Evolutionary conservation across 495 filamentous ascomycete species (phyloP).

Genomic region (Penicillium lagena): DNA sequence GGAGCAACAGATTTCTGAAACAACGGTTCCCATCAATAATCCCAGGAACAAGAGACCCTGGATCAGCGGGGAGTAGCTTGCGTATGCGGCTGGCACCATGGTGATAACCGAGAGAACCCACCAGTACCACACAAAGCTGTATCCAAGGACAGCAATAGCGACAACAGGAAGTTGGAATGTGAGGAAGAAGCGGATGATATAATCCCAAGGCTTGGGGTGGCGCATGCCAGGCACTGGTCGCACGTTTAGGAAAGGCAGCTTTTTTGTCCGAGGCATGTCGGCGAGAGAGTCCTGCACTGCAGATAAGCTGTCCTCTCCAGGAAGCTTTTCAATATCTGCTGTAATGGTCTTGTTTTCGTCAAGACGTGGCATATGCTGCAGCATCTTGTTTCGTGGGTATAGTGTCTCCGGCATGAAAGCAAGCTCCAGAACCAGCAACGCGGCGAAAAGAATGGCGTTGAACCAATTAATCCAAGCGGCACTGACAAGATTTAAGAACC

Average conservation of each 20-base stretch:
- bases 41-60: conserved; percentile 55
- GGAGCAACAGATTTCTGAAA: conserved; percentile 50
- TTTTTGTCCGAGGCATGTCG: conserved; percentile 37
- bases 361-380: conserved; percentile 25
- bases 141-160: conserved; percentile 40
- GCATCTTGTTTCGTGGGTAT: conserved; percentile 50
- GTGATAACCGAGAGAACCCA: conserved; percentile 58
- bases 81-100: conserved; percentile 53
- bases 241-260: conserved; percentile 45
- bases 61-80: conserved; percentile 40
- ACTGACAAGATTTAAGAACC: conserved; percentile 46
- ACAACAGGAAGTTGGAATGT: conserved; percentile 45
- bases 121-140: conserved; percentile 58
- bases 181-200: conserved; percentile 37
- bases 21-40: conserved; percentile 48
- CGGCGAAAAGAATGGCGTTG: conserved; percentile 49
- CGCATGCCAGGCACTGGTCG: conserved; percentile 45
- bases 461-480: conserved; percentile 54
- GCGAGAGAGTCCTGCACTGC: background rate
- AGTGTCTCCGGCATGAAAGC: conserved; percentile 54
- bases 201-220: conserved; percentile 48
- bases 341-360: background rate
- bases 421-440: conserved; percentile 44
- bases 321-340: conserved; percentile 22
- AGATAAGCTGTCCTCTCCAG: background rate